These are phyloP conservation scores for Microstegium vimineum DNA, from an alignment of 176 grass and related monocot genomes.

Conservation along the genomic window DNA sequence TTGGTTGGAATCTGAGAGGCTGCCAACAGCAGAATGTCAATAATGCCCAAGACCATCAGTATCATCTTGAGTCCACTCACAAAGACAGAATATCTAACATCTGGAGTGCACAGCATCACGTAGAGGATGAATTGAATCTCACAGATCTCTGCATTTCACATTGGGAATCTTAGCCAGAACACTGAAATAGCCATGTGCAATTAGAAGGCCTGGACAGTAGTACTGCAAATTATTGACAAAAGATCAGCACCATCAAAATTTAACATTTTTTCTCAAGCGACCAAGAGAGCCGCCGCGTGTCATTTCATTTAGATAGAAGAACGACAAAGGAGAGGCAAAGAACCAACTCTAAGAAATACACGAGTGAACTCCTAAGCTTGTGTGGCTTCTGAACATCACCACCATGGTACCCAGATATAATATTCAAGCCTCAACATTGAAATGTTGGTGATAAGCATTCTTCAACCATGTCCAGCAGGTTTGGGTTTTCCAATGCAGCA, in stretches of 20 bases:
- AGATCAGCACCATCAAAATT: neutral
- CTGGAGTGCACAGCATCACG: too few relatives aligned
- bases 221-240: conserved; percentile 49
- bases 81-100: too few relatives aligned
- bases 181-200: conserved; percentile 24
- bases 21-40: too few relatives aligned
- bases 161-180: too few relatives aligned
- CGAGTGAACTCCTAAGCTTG: neutral
- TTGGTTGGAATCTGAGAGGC: too few relatives aligned
- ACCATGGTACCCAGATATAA: neutral
- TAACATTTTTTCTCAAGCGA: neutral
- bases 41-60: too few relatives aligned
- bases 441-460: conserved; percentile 74
- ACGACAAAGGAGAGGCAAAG: too few relatives aligned
- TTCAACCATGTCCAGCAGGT: conserved; percentile 73
- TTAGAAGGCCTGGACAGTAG: conserved; percentile 65
- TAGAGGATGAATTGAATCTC: too few relatives aligned
- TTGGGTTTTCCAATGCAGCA: conserved; percentile 77
- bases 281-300: too few relatives aligned
- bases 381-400: neutral
- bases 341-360: neutral
- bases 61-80: too few relatives aligned
- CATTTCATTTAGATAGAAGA: too few relatives aligned
- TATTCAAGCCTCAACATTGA: conserved; percentile 41
- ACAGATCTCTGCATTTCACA: too few relatives aligned